These are phyloP conservation scores for Candida krabiensis DNA, from an alignment of 805 yeast genomes.

Conservation along the genomic window DNA sequence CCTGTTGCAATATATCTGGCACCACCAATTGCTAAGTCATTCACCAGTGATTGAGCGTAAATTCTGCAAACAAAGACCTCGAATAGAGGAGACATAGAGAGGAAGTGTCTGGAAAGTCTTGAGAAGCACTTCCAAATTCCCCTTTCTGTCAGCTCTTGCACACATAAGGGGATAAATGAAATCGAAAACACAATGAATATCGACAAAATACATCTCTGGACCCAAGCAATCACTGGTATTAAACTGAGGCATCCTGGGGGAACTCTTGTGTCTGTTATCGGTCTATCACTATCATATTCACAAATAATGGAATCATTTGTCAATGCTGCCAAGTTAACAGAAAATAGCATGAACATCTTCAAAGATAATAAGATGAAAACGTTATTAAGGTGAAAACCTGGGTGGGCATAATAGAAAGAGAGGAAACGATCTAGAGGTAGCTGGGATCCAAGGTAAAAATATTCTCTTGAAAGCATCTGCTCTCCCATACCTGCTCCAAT, in stretches of 20 bases:
- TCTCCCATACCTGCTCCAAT: conserved; percentile 93
- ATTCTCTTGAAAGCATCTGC: conserved; percentile 80
- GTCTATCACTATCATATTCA: conserved; percentile 54
- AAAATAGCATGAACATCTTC: conserved; percentile 57
- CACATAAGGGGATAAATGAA: conserved; percentile 71
- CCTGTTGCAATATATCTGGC: conserved; percentile 84
- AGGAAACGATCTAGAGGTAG: conserved; percentile 75
- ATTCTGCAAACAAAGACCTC: conserved; percentile 79
- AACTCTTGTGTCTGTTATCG: conserved; percentile 58
- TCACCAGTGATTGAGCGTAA: conserved; percentile 67
- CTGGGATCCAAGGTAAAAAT: conserved; percentile 75
- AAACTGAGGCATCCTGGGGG: conserved; percentile 75
- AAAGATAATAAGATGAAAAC: conserved; percentile 70
- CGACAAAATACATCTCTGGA: conserved; percentile 69
- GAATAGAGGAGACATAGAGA: conserved; percentile 72
- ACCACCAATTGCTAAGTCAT: conserved; percentile 74
- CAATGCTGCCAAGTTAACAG: conserved; percentile 62
- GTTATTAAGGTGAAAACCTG: conserved; percentile 82
- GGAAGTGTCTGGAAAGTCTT: conserved; percentile 63
- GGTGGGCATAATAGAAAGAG: conserved; percentile 82
- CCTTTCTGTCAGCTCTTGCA: conserved; percentile 75
- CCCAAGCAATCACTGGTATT: conserved; percentile 72
- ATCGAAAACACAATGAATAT: conserved; percentile 73
- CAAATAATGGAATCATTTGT: conserved; percentile 63
- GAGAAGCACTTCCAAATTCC: conserved; percentile 70